phyloP scores from a whole-genome alignment of 208 protist genomes.

The Leishmania lainsoni region DNA sequence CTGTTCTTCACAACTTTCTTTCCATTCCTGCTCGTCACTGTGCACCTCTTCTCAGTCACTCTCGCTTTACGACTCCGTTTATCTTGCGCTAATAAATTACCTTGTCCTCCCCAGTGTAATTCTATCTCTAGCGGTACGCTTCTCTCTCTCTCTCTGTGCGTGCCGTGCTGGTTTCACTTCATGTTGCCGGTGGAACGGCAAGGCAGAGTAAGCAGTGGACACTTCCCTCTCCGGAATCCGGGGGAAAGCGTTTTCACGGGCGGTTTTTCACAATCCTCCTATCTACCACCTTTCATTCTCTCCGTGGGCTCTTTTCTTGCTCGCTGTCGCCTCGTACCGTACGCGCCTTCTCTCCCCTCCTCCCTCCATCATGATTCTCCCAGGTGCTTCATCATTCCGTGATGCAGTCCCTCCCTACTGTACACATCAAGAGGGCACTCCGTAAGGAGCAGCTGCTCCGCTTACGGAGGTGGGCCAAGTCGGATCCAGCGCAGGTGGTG shows the following conservation, averaged over 20 bases:
- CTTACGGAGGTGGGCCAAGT: slow-evolving; percentile 44
- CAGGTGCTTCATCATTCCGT: neutral
- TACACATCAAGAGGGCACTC: slow-evolving; percentile 34
- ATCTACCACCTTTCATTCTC: neutral
- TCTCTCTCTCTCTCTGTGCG: neutral
- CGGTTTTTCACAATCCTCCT: neutral
- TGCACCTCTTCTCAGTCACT: neutral
- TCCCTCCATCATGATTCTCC: neutral
- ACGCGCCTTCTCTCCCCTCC: neutral
- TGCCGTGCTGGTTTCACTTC: neutral
- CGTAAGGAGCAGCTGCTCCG: slow-evolving; percentile 46
- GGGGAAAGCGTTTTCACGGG: neutral
- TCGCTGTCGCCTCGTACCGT: neutral
- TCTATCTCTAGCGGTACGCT: neutral
- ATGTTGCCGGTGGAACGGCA: neutral
- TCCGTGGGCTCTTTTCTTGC: neutral
- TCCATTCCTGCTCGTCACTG: no score
- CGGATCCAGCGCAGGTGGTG: slow-evolving; percentile 29
- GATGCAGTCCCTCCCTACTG: slow-evolving; percentile 14
- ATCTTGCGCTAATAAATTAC: neutral
- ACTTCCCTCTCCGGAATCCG: neutral
- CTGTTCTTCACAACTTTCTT: neutral
- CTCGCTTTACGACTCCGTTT: neutral
- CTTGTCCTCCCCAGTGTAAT: neutral
- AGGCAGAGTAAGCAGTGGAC: neutral